These are phyloP conservation scores for Aethionema arabicum DNA, from an alignment of 345 rosid genomes.

Conservation along the genomic window DNA sequence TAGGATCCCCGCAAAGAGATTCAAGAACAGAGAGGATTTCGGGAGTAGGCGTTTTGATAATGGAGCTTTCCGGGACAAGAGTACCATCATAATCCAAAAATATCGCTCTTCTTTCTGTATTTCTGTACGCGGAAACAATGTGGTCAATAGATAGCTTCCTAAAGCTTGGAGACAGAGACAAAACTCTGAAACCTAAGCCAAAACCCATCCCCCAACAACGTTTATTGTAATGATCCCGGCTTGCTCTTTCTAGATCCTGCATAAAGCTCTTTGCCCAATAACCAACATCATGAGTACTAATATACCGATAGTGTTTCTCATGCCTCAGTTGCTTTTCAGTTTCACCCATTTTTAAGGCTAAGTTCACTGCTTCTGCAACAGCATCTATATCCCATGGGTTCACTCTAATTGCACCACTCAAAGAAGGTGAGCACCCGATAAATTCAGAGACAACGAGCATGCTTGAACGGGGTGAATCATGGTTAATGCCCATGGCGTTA, in stretches of 20 bases:
- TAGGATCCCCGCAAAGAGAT: conserved; percentile 59
- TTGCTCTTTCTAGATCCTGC: conserved; percentile 73
- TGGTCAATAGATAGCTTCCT: conserved; percentile 60
- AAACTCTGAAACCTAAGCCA: conserved; percentile 68
- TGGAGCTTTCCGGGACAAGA: conserved; percentile 59
- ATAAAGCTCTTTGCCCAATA: conserved; percentile 77
- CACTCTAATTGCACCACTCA: conserved; percentile 82
- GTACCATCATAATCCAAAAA: conserved; percentile 83
- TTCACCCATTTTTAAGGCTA: conserved; percentile 55
- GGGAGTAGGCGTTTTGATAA: conserved; percentile 55
- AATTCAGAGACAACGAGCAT: conserved; percentile 85
- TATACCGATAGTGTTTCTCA: conserved; percentile 73
- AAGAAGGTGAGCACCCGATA: conserved; percentile 80
- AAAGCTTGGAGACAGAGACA: conserved; percentile 71
- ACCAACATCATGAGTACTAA: conserved; percentile 68
- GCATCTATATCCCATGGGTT: conserved; percentile 80
- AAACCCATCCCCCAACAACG: conserved; percentile 82
- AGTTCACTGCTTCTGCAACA: conserved; percentile 65
- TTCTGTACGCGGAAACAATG: conserved; percentile 56
- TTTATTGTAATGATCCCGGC: conserved; percentile 67
- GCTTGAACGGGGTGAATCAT: conserved; percentile 57
- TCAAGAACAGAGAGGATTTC: conserved; percentile 57
- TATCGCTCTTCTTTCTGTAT: conserved; percentile 65
- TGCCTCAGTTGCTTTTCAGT: conserved; percentile 71
- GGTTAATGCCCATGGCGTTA: conserved; percentile 45